A percentile compares a stretch with the other conserved stretches of the same genome.
These are phyloP conservation scores for Wickerhamomyces subpelliculosus DNA, from an alignment of 805 yeast species.

Conservation along the genomic window DNA sequence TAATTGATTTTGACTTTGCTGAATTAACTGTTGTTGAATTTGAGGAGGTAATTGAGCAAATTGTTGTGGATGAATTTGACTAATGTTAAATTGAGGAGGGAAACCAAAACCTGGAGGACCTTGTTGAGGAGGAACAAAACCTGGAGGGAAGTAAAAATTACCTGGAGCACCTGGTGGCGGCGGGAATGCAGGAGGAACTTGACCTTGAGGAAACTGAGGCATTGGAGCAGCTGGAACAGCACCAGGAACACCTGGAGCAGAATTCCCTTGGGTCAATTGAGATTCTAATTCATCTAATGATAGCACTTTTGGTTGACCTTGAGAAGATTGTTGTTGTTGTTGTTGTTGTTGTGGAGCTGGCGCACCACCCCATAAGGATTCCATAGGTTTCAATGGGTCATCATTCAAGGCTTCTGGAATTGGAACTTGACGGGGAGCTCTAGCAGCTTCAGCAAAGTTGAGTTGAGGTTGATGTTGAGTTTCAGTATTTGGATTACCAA, in stretches of 20 bases:
- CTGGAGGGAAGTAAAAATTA: constrained; percentile 19
- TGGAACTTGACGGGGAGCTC: constrained; percentile 10
- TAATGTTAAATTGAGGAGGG: constrained; percentile 19
- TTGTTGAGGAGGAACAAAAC: constrained; percentile 22
- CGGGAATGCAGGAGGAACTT: constrained; percentile 16
- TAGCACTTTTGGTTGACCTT: constrained; percentile 35
- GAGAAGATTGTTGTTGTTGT: constrained; percentile 10
- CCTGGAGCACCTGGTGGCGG: constrained; percentile 19
- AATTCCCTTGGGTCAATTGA: constrained; percentile 26
- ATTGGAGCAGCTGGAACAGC: constrained; percentile 4
- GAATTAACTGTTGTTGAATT: constrained; percentile 23
- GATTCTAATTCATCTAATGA: constrained; percentile 86
- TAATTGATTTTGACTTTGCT: constrained; percentile 17
- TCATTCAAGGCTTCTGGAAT: constrained; percentile 17
- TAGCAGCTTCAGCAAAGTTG: constrained; percentile 39
- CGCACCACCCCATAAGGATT: constrained; percentile 54
- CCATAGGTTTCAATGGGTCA: constrained; percentile 57
- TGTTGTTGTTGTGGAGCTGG: constrained; percentile 7
- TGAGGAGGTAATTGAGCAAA: constrained; percentile 23
- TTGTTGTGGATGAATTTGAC: constrained; percentile 18
- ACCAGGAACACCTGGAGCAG: constrained; percentile 5
- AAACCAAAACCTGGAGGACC: constrained; percentile 8
- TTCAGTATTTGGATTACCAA: constrained; percentile 34
- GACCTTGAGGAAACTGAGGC: constrained; percentile 25
- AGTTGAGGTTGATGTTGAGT: constrained; percentile 21